These are phyloP conservation scores for Arabidopsis hybrid DNA, from an alignment of 441 rosid genomes.

Conservation along the genomic window DNA sequence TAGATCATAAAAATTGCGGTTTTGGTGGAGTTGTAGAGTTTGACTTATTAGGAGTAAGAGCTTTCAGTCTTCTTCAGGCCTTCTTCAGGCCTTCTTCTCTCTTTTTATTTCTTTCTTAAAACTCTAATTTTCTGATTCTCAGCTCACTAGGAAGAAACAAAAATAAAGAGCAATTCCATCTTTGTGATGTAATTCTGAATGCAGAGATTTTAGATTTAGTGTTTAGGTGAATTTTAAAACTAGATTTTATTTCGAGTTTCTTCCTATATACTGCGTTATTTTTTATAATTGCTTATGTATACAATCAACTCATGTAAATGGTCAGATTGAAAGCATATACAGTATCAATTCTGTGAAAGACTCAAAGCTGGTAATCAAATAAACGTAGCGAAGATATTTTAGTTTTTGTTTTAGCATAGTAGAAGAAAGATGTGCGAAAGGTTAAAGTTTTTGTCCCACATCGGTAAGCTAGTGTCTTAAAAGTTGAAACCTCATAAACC, in stretches of 20 bases:
- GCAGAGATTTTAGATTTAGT: conserved; percentile 17
- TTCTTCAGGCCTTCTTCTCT: conserved; percentile 22
- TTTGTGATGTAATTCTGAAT: conserved; percentile 15
- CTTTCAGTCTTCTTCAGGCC: too few species aligned
- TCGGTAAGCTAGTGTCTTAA: not conserved
- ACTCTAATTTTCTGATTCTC: conserved; percentile 14
- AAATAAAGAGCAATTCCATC: conserved; percentile 31
- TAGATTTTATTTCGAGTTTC: not conserved
- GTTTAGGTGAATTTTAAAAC: not conserved
- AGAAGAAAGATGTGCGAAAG: not conserved
- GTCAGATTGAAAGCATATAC: not conserved
- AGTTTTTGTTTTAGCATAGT: not conserved
- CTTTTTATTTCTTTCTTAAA: not conserved
- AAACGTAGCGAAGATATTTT: not conserved
- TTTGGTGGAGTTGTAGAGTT: conserved; percentile 29
- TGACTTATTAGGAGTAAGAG: conserved; percentile 22
- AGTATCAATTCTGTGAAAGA: too few species aligned
- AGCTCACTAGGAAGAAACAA: conserved; percentile 21
- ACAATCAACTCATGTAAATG: not conserved
- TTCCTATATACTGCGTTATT: too few species aligned
- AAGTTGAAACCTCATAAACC: too few species aligned
- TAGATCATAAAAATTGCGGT: conserved; percentile 15
- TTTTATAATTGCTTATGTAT: not conserved
- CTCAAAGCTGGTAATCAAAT: not conserved
- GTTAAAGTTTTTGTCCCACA: not conserved